Conservation (phyloP, 1,284 basidiomycete species). For the Trichosporon coremiiforme region DNA sequence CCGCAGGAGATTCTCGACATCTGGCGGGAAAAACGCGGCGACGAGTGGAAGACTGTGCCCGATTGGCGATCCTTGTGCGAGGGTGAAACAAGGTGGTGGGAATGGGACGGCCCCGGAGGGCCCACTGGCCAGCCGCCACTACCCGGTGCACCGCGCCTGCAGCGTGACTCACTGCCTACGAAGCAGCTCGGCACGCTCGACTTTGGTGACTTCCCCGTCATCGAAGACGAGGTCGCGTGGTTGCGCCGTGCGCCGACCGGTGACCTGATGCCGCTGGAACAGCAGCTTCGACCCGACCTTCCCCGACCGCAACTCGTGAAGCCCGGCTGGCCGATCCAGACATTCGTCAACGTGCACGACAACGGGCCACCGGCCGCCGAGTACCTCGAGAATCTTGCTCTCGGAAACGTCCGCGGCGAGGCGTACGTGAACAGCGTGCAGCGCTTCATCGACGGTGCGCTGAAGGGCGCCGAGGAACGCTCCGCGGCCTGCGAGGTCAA, state of each 20-base stretch:
- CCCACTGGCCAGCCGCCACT: slow-evolving; percentile 42
- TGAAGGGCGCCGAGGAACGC: slow-evolving; percentile 25
- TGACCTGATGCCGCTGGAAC: slow-evolving; percentile 36
- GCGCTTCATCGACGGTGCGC: slow-evolving; percentile 49
- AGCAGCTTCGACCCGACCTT: slow-evolving; percentile 39
- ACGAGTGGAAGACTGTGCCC: slow-evolving; percentile 29
- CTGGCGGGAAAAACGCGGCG: slow-evolving; percentile 22
- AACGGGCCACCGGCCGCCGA: slow-evolving; percentile 29
- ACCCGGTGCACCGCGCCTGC: slow-evolving; percentile 29
- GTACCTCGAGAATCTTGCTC: slow-evolving; percentile 39
- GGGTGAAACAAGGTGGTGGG: slow-evolving; percentile 45
- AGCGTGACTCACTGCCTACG: slow-evolving; percentile 33
- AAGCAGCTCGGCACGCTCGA: slow-evolving; percentile 36
- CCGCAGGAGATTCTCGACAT: slow-evolving; percentile 37
- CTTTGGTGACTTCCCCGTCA: slow-evolving; percentile 44
- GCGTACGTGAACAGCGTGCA: slow-evolving; percentile 49
- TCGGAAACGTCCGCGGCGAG: slow-evolving; percentile 46
- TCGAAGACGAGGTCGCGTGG: slow-evolving; percentile 37
- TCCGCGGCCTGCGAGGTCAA: background rate
- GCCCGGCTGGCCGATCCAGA: slow-evolving; percentile 22
- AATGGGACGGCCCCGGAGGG: slow-evolving; percentile 43
- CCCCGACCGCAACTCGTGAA: background rate
- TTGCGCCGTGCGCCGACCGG: slow-evolving; percentile 23
- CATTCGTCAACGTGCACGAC: slow-evolving; percentile 45
- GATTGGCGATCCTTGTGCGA: slow-evolving; percentile 47